Conservation (phyloP, 495 filamentous ascomycete genomes). For the Monascus purpureus region DNA sequence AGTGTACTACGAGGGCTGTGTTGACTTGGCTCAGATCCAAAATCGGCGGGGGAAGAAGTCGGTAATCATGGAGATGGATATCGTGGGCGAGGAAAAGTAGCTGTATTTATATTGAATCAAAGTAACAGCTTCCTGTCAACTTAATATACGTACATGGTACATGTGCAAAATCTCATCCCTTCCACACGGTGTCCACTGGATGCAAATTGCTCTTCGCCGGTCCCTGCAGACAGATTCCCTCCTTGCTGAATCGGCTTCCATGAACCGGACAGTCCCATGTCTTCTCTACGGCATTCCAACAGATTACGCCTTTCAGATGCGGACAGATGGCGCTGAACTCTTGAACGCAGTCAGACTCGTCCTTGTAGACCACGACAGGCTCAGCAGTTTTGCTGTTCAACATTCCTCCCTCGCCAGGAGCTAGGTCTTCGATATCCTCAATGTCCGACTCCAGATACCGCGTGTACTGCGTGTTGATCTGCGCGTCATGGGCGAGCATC, state of each 20-base stretch:
- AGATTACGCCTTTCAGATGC: constrained; percentile 40
- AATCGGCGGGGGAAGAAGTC: background rate
- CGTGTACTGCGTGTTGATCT: constrained; percentile 44
- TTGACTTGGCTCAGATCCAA: no score
- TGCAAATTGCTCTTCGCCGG: constrained; percentile 27
- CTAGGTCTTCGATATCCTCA: constrained; percentile 42
- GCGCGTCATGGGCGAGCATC: constrained; percentile 28
- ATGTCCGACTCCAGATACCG: constrained; percentile 40
- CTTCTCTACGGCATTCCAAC: constrained; percentile 42
- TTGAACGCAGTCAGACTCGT: constrained; percentile 34
- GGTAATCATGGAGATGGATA: background rate
- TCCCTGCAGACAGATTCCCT: constrained; percentile 36
- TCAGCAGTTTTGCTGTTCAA: constrained; percentile 27
- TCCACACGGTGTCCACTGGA: constrained; percentile 5
- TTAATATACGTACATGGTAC: no score
- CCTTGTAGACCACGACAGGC: constrained; percentile 43
- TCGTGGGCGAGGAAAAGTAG: background rate
- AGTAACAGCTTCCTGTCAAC: no score
- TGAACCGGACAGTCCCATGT: constrained; percentile 40
- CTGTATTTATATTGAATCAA: no score
- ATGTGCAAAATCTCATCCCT: no score
- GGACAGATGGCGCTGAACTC: constrained; percentile 42
- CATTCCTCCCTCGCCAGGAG: constrained; percentile 32
- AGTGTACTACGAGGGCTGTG: no score
- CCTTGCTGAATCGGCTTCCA: constrained; percentile 39